Conservation (phyloP, 139 green algal species). For the Chlamydomonas incerta region DNA sequence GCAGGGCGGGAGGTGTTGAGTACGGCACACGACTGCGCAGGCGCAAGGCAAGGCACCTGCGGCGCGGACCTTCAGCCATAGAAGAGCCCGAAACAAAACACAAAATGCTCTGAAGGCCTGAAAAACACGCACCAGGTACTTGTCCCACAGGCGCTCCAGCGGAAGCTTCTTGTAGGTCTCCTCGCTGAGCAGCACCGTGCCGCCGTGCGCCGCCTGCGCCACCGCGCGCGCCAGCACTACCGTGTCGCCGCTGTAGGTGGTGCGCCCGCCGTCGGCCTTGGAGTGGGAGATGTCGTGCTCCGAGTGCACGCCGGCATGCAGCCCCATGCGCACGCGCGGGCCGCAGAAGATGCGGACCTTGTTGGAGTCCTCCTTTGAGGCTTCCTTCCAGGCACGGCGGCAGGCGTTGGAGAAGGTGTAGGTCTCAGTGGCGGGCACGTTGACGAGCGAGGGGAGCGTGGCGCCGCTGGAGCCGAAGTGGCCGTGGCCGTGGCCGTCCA, state of each 20-base stretch:
- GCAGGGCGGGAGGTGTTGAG: too few relatives aligned
- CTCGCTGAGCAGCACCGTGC: conserved; percentile 54
- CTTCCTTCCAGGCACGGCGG: conserved; percentile 48
- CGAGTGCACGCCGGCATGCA: conserved; percentile 45
- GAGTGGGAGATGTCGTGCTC: conserved; percentile 38
- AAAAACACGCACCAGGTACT: conserved; percentile 34
- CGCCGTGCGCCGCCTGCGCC: conserved; percentile 54
- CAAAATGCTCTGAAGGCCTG: too few relatives aligned
- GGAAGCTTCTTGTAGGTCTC: conserved; percentile 62
- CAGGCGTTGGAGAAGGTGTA: conserved; percentile 52
- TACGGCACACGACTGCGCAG: too few relatives aligned
- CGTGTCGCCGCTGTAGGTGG: conserved; percentile 37
- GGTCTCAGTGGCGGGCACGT: conserved; percentile 46
- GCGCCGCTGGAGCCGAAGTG: conserved; percentile 13
- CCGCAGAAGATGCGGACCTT: conserved; percentile 47
- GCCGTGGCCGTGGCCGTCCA: background rate
- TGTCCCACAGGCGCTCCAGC: conserved; percentile 56
- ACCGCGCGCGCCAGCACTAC: conserved; percentile 49
- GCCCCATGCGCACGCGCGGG: conserved; percentile 47
- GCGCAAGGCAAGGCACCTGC: too few relatives aligned
- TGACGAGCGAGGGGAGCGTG: conserved; percentile 44
- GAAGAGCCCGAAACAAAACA: too few relatives aligned
- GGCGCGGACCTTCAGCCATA: too few relatives aligned
- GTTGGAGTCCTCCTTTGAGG: conserved; percentile 26
- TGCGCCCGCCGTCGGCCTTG: conserved; percentile 33